Evolutionary conservation across 768 basidiomycete species (phyloP).

Genomic region (Pisolithus marmoratus): DNA sequence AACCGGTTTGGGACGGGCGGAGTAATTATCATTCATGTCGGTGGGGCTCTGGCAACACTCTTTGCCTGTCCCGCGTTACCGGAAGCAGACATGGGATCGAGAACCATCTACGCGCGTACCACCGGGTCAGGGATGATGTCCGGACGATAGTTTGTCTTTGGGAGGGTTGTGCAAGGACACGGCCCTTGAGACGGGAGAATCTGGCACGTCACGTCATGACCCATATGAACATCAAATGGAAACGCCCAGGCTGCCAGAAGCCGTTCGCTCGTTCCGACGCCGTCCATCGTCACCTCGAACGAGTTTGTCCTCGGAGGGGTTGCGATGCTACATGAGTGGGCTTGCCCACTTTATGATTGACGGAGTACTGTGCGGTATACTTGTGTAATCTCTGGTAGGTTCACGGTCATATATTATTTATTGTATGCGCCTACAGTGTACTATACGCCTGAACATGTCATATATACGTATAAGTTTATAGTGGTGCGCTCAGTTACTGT

Average conservation of each 20-base stretch:
- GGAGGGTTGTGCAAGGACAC: conserved; percentile 17
- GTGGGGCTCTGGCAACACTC: not conserved
- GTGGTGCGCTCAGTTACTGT: no score
- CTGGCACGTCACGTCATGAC: conserved; percentile 26
- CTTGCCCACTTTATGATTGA: no score
- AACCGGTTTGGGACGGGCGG: not conserved
- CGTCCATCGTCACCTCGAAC: conserved; percentile 26
- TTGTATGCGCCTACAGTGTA: no score
- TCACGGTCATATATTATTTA: no score
- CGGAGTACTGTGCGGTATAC: no score
- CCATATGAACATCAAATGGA: conserved; percentile 27
- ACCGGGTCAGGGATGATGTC: conserved; percentile 14
- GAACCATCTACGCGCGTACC: conserved; percentile 22
- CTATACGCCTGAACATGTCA: no score
- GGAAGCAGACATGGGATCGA: conserved; percentile 22
- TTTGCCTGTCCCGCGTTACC: conserved; percentile 3
- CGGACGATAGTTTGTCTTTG: conserved; percentile 17
- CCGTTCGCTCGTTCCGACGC: conserved; percentile 29
- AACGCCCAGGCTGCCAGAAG: conserved; percentile 19
- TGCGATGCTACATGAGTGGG: no score
- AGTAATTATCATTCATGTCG: not conserved
- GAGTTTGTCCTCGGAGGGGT: conserved; percentile 18
- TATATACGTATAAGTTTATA: no score
- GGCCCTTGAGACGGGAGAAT: conserved; percentile 27
- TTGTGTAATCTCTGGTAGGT: no score